Conservation (phyloP, 805 yeast genomes). For the Alloascoidea africana region DNA sequence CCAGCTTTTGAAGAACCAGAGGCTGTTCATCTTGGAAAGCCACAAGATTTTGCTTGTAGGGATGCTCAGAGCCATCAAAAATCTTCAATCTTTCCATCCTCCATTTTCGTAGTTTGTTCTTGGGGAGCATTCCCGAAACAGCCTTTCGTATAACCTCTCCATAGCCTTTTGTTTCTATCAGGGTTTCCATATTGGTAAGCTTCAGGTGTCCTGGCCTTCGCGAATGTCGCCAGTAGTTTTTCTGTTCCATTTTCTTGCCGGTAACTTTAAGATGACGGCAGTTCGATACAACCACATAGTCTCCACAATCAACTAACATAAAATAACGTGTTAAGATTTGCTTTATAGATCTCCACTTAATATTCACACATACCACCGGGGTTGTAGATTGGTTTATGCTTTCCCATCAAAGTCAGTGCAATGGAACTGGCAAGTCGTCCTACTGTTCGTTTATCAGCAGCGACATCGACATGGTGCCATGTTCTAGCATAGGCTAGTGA, state of each 20-base stretch:
- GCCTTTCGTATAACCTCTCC: slow-evolving; percentile 80
- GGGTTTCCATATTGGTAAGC: slow-evolving; percentile 64
- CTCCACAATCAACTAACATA: slow-evolving; percentile 64
- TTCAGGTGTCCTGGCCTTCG: slow-evolving; percentile 83
- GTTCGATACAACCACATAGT: slow-evolving; percentile 92
- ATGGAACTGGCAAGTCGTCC: slow-evolving; percentile 89
- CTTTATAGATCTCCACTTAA: not conserved
- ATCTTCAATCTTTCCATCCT: slow-evolving; percentile 78
- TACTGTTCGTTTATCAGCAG: slow-evolving; percentile 67
- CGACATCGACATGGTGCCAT: slow-evolving; percentile 94
- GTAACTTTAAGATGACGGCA: slow-evolving; percentile 71
- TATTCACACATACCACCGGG: slow-evolving; percentile 23
- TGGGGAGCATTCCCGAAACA: slow-evolving; percentile 93
- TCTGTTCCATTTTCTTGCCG: slow-evolving; percentile 71
- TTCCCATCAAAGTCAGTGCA: slow-evolving; percentile 85
- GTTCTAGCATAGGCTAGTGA: slow-evolving; percentile 67
- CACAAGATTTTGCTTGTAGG: slow-evolving; percentile 66
- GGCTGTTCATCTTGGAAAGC: slow-evolving; percentile 75
- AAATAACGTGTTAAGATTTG: slow-evolving; percentile 13
- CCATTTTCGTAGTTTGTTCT: slow-evolving; percentile 63
- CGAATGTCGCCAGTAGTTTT: slow-evolving; percentile 80
- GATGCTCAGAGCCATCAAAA: slow-evolving; percentile 79
- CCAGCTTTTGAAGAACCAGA: slow-evolving; percentile 27
- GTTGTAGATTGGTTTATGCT: slow-evolving; percentile 86
- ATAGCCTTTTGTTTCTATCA: slow-evolving; percentile 68